phyloP scores from a whole-genome alignment of 306 rosid genomes.

The Castanea sativa region DNA sequence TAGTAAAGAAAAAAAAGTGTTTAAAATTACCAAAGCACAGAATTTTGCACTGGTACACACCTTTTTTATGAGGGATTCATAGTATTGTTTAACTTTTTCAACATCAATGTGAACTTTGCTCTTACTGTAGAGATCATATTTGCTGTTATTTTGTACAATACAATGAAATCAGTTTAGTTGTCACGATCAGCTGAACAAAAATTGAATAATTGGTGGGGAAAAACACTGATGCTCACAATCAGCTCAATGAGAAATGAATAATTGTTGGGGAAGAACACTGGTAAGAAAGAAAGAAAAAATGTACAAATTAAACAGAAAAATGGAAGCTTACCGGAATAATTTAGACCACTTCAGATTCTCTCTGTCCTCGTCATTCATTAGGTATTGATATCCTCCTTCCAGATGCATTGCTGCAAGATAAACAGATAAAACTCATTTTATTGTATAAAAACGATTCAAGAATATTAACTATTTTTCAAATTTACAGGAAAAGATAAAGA shows the following conservation, averaged over 20 bases:
- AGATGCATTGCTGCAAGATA: not conserved
- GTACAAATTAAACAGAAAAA: not conserved
- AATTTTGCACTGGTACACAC: not conserved
- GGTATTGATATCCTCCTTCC: not conserved
- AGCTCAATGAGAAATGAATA: too few species aligned
- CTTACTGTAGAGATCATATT: conserved; percentile 9
- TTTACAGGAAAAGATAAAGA: not conserved
- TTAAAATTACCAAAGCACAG: not conserved
- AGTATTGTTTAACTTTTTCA: conserved; percentile 11
- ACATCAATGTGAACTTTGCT: not conserved
- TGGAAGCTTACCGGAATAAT: not conserved
- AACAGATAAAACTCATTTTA: not conserved
- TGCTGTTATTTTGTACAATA: not conserved
- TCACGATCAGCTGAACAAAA: not conserved
- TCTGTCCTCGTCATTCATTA: not conserved
- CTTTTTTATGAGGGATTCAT: conserved; percentile 1
- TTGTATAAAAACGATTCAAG: not conserved
- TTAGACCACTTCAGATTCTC: not conserved
- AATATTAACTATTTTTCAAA: too few species aligned
- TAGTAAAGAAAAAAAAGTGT: not conserved
- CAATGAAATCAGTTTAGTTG: not conserved
- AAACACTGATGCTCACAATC: too few species aligned
- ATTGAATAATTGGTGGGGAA: not conserved
- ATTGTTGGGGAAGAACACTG: too few species aligned
- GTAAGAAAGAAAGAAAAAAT: not conserved